Evolutionary conservation across 306 rosid species (phyloP).

Genomic region (Trichosanthes truncata): DNA sequence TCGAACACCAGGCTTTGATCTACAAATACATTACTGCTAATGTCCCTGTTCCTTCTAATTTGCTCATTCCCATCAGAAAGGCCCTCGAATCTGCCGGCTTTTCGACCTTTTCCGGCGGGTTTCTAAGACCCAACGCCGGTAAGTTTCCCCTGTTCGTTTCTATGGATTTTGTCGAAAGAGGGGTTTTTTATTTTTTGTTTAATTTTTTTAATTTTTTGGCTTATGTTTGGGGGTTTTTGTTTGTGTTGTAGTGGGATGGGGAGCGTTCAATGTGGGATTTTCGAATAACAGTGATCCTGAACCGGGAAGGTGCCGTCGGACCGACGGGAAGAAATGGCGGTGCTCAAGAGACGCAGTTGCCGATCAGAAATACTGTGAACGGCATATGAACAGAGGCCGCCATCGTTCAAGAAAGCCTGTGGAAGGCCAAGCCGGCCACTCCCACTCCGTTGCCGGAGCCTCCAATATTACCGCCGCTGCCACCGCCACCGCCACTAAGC

Average conservation of each 20-base stretch:
- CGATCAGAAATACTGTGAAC: conserved; percentile 88
- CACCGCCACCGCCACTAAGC: conserved; percentile 19
- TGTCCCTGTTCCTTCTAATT: conserved; percentile 67
- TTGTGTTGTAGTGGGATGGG: conserved; percentile 70
- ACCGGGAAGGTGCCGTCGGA: conserved; percentile 96
- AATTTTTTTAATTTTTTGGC: neutral
- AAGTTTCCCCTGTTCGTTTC: neutral
- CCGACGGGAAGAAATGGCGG: conserved; percentile 99
- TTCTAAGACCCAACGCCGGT: conserved; percentile 68
- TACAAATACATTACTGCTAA: conserved; percentile 80
- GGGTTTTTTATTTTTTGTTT: neutral
- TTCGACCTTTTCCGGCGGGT: conserved; percentile 33
- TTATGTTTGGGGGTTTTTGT: neutral
- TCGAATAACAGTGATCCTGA: conserved; percentile 91
- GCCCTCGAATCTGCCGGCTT: conserved; percentile 72
- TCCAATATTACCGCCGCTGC: conserved; percentile 15
- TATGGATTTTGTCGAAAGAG: neutral
- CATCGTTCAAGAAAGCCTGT: conserved; percentile 99
- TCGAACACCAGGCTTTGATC: conserved; percentile 94
- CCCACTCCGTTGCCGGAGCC: conserved; percentile 39
- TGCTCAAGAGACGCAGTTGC: conserved; percentile 96
- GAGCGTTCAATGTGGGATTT: conserved; percentile 83
- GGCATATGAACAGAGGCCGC: conserved; percentile 96
- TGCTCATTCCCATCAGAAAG: conserved; percentile 69
- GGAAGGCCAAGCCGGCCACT: conserved; percentile 92